A percentile compares a stretch with the other conserved stretches of the same genome.
Conservation (phyloP, 2,329 filamentous ascomycete species). For the Calonectria hongkongensis region DNA sequence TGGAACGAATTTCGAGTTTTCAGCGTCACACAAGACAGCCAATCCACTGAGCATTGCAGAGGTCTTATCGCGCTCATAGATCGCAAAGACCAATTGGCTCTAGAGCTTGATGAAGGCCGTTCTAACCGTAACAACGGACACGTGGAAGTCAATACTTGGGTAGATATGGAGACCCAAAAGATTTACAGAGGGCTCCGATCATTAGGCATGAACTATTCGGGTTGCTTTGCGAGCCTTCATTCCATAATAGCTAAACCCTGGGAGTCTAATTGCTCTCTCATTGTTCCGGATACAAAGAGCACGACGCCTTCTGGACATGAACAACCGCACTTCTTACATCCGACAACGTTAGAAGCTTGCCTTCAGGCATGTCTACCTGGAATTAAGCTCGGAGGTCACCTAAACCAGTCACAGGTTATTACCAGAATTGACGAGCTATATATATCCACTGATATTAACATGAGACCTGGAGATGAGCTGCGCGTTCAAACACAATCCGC, state of each 20-base stretch:
- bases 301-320: background rate
- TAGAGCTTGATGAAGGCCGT: background rate
- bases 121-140: background rate
- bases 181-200: background rate
- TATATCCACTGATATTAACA: background rate
- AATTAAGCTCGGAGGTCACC: background rate
- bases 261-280: background rate
- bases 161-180: background rate
- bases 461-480: background rate
- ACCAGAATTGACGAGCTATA: background rate
- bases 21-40: background rate
- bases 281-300: background rate
- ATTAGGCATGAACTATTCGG: background rate
- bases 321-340: background rate
- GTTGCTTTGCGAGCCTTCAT: background rate
- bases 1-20: background rate
- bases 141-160: background rate
- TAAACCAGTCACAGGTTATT: background rate
- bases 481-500: background rate
- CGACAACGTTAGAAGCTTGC: background rate
- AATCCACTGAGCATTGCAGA: constrained; percentile 1
- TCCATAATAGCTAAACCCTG: background rate
- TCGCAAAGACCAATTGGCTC: background rate
- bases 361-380: constrained; percentile 1
- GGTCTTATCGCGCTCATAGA: background rate